A percentile compares a stretch with the other conserved stretches of the same genome.
Evolutionary conservation across 2,329 filamentous ascomycete genomes (phyloP).

Genomic region (Tolypocladium amazonense): DNA sequence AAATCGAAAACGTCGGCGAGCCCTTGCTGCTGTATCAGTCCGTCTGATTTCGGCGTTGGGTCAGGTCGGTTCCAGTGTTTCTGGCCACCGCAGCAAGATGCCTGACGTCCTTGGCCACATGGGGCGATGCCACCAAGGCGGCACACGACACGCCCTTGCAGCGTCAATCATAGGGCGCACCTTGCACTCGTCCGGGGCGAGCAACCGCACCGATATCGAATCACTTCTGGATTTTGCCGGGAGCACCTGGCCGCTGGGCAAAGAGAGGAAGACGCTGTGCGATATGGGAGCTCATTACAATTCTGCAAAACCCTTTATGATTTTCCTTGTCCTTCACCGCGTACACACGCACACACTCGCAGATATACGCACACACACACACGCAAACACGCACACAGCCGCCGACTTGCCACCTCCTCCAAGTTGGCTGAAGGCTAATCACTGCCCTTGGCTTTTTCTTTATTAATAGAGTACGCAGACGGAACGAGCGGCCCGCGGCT

Average conservation of each 20-base stretch:
- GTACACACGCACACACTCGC: not conserved
- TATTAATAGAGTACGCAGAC: not conserved
- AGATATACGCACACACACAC: not conserved
- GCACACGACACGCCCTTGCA: too few species aligned
- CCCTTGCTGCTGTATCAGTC: conserved; percentile 85
- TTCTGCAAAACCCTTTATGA: not conserved
- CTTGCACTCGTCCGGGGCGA: not conserved
- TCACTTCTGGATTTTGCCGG: not conserved
- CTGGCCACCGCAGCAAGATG: not conserved
- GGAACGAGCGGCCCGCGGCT: not conserved
- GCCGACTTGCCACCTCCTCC: not conserved
- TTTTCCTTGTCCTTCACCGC: not conserved
- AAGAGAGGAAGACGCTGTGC: not conserved
- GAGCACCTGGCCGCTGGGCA: not conserved
- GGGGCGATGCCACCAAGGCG: not conserved
- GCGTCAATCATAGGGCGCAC: not conserved
- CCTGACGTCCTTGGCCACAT: not conserved
- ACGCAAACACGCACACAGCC: not conserved
- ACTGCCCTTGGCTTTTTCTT: not conserved
- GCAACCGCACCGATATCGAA: not conserved
- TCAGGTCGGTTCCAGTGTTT: not conserved
- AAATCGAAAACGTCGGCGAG: conserved; percentile 97
- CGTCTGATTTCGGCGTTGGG: conserved; percentile 15
- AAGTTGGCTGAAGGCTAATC: not conserved
- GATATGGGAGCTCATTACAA: not conserved